A percentile compares a stretch with the other conserved stretches of the same genome.
Conservation (phyloP, 441 rosid species). For the Pelargonium australe region DNA sequence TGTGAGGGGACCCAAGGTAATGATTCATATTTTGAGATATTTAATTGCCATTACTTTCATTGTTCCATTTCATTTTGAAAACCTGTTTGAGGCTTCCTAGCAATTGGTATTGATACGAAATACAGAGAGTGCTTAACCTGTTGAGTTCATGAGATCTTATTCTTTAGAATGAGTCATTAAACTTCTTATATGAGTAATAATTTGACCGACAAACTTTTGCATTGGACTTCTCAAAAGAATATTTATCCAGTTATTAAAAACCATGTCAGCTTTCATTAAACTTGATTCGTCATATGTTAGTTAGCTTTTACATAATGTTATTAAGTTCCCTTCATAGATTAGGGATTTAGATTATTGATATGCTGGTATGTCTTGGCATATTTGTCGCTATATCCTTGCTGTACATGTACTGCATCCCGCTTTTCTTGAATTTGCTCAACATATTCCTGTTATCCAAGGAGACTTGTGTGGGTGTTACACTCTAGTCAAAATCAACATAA, state of each 20-base stretch:
- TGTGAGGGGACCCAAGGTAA: slow-evolving; percentile 50
- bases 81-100: neutral
- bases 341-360: too few relatives aligned
- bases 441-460: neutral
- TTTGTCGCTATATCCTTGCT: neutral
- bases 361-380: too few relatives aligned
- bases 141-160: neutral
- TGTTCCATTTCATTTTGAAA: neutral
- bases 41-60: neutral
- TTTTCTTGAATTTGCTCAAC: neutral
- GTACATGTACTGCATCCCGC: neutral
- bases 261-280: neutral
- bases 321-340: too few relatives aligned
- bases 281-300: neutral
- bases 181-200: neutral
- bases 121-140: neutral
- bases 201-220: neutral
- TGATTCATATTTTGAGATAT: slow-evolving; percentile 6
- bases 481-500: too few relatives aligned
- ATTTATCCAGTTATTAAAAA: neutral
- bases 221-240: neutral
- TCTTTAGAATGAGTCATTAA: neutral
- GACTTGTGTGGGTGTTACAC: too few relatives aligned
- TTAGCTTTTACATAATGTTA: too few relatives aligned
- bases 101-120: neutral